Percentiles rank a stretch among this genome's conserved stretches.
These are phyloP conservation scores for Pythium phragmitis DNA, from an alignment of 352 stramenopile genomes.

Conservation along the genomic window DNA sequence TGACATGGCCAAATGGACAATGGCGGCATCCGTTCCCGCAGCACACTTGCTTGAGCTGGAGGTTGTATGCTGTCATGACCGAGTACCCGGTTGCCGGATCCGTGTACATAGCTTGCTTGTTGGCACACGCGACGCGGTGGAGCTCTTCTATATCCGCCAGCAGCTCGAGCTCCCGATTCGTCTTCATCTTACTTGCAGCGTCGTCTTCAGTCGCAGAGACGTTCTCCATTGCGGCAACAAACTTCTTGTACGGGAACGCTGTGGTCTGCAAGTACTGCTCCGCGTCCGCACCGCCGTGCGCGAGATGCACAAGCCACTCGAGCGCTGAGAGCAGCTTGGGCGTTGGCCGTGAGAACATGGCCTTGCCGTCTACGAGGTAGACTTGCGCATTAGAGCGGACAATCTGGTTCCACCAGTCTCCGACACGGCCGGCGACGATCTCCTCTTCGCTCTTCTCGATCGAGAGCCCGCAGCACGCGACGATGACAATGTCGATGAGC, in stretches of 20 bases:
- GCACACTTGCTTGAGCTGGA: slow-evolving; percentile 77
- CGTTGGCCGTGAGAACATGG: slow-evolving; percentile 74
- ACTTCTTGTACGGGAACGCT: slow-evolving; percentile 44
- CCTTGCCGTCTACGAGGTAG: slow-evolving; percentile 64
- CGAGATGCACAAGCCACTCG: slow-evolving; percentile 54
- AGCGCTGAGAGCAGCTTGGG: slow-evolving; percentile 49
- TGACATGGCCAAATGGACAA: slow-evolving; percentile 87
- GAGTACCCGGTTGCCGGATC: slow-evolving; percentile 85
- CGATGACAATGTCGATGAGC: slow-evolving; percentile 44
- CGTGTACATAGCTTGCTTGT: slow-evolving; percentile 75
- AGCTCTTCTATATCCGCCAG: slow-evolving; percentile 57
- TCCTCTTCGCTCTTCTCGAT: slow-evolving; percentile 45
- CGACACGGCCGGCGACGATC: slow-evolving; percentile 36
- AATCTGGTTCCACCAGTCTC: slow-evolving; percentile 40
- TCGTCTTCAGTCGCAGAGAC: background rate
- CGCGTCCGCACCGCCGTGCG: slow-evolving; percentile 30
- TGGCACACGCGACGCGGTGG: slow-evolving; percentile 65
- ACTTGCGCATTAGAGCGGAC: slow-evolving; percentile 29
- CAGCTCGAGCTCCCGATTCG: slow-evolving; percentile 11
- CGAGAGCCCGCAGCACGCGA: slow-evolving; percentile 62
- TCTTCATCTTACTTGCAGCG: background rate
- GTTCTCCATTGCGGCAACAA: slow-evolving; percentile 20
- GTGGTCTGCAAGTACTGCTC: slow-evolving; percentile 31
- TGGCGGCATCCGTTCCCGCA: slow-evolving; percentile 90
- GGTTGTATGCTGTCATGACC: slow-evolving; percentile 85